Percentiles rank a stretch among this genome's conserved stretches.
Evolutionary conservation across 306 rosid species (phyloP).

Genomic region (Trifolium fragiferum): DNA sequence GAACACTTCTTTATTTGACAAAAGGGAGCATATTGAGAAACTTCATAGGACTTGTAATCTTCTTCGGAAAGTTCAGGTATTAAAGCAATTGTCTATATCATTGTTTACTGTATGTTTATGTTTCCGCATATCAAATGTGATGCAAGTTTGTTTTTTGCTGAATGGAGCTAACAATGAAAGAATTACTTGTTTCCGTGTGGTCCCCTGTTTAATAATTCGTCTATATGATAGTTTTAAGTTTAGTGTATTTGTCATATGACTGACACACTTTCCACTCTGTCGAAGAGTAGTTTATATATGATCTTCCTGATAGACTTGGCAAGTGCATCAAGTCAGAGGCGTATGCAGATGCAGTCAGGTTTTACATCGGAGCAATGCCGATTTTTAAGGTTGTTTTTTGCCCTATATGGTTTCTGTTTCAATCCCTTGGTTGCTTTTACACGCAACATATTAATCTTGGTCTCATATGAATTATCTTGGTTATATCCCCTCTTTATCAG

Average conservation of each 20-base stretch:
- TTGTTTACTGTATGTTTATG: conserved; percentile 13
- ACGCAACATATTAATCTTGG: conserved; percentile 19
- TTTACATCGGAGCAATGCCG: conserved; percentile 91
- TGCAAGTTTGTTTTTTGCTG: conserved; percentile 20
- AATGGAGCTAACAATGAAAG: conserved; percentile 17
- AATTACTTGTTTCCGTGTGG: not conserved
- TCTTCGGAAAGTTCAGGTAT: conserved; percentile 94
- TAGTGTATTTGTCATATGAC: conserved; percentile 27
- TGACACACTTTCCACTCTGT: conserved; percentile 42
- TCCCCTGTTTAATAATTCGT: not conserved
- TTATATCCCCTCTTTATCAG: conserved; percentile 47
- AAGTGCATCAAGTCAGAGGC: conserved; percentile 90
- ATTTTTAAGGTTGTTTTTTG: conserved; percentile 73
- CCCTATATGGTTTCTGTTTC: conserved; percentile 35
- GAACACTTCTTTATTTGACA: conserved; percentile 79
- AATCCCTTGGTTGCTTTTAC: conserved; percentile 35
- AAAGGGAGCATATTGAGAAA: conserved; percentile 90
- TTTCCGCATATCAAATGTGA: conserved; percentile 11
- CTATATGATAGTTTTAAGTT: conserved; percentile 16
- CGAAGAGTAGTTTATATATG: conserved; percentile 84
- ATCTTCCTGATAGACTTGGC: conserved; percentile 87
- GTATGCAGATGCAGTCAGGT: conserved; percentile 90
- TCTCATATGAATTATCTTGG: conserved; percentile 32
- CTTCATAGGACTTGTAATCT: conserved; percentile 84
- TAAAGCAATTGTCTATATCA: not conserved